A percentile compares a stretch with the other conserved stretches of the same genome.
These are phyloP conservation scores for Gossypium arboreum DNA, from an alignment of 345 rosid species.

Conservation along the genomic window DNA sequence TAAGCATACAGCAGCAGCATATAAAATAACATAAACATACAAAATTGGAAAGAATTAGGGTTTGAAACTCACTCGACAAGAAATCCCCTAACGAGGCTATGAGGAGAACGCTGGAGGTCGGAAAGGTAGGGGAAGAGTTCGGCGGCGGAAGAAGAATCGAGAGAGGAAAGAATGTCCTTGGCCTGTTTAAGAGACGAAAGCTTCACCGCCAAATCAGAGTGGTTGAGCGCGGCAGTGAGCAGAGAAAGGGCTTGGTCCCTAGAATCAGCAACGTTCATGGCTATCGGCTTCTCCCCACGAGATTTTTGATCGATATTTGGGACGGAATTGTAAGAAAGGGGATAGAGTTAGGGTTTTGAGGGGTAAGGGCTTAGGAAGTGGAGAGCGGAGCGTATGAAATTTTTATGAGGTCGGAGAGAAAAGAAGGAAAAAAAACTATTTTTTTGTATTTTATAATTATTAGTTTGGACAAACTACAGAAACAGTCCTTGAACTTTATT, in stretches of 20 bases:
- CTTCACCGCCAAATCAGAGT: constrained; percentile 80
- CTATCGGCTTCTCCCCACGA: not conserved
- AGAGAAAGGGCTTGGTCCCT: constrained; percentile 74
- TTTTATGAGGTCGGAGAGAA: not conserved
- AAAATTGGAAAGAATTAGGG: constrained; percentile 25
- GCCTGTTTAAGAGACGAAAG: constrained; percentile 83
- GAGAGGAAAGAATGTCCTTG: constrained; percentile 59
- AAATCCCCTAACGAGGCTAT: constrained; percentile 62
- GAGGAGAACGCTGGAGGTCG: constrained; percentile 74
- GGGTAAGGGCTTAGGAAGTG: constrained; percentile 3
- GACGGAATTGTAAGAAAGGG: not conserved
- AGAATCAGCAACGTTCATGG: constrained; percentile 39
- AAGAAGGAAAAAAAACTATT: no score
- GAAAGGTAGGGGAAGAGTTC: constrained; percentile 73
- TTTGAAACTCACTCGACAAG: constrained; percentile 68
- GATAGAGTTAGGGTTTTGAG: constrained; percentile 13
- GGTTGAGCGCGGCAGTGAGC: constrained; percentile 72
- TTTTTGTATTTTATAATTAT: no score
- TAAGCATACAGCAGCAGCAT: not conserved
- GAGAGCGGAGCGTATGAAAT: constrained; percentile 10
- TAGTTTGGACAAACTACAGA: no score
- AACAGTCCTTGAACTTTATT: no score
- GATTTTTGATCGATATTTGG: not conserved
- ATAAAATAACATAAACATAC: not conserved
- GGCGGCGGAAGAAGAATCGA: constrained; percentile 61